A percentile compares a stretch with the other conserved stretches of the same genome.
phyloP scores from a whole-genome alignment of 2,329 filamentous ascomycete species.

The Aspergillus amoenus region DNA sequence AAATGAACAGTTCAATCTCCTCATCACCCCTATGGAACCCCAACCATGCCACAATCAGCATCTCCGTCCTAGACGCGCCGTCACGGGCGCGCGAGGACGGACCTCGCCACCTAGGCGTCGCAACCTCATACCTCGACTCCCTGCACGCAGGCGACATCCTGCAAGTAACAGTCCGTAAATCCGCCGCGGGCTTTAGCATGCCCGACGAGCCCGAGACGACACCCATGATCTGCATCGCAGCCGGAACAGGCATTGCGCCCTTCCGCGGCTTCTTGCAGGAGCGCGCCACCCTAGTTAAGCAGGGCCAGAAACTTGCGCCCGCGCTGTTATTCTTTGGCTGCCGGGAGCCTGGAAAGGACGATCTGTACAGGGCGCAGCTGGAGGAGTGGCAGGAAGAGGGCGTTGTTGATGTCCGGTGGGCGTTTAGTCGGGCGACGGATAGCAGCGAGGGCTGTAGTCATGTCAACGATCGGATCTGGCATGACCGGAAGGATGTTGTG shows the following conservation, averaged over 20 bases:
- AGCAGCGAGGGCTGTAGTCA: conserved; percentile 49
- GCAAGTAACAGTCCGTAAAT: conserved; percentile 33
- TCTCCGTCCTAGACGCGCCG: conserved; percentile 61
- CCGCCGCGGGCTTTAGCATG: conserved; percentile 39
- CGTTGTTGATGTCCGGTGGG: conserved; percentile 61
- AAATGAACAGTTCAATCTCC: conserved; percentile 59
- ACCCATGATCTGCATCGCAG: conserved; percentile 42
- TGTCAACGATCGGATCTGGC: conserved; percentile 54
- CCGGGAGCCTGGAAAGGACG: conserved; percentile 34
- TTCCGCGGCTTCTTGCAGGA: conserved; percentile 66
- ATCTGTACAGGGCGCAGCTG: conserved; percentile 37
- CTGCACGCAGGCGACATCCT: conserved; percentile 32
- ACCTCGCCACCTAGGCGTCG: conserved; percentile 56
- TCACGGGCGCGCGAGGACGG: conserved; percentile 42
- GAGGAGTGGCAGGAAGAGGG: conserved; percentile 60
- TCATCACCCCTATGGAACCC: conserved; percentile 65
- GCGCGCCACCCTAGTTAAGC: conserved; percentile 46
- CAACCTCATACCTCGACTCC: conserved; percentile 60
- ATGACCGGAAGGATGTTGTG: conserved; percentile 47
- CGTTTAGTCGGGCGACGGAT: conserved; percentile 55
- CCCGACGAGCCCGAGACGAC: conserved; percentile 30
- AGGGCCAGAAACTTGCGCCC: conserved; percentile 27
- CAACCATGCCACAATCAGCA: conserved; percentile 64
- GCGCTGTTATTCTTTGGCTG: conserved; percentile 39
- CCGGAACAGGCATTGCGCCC: conserved; percentile 57